A percentile compares a stretch with the other conserved stretches of the same genome.
Conservation (phyloP, 1,139 yeast genomes). For the Candida labiduridarum region DNA sequence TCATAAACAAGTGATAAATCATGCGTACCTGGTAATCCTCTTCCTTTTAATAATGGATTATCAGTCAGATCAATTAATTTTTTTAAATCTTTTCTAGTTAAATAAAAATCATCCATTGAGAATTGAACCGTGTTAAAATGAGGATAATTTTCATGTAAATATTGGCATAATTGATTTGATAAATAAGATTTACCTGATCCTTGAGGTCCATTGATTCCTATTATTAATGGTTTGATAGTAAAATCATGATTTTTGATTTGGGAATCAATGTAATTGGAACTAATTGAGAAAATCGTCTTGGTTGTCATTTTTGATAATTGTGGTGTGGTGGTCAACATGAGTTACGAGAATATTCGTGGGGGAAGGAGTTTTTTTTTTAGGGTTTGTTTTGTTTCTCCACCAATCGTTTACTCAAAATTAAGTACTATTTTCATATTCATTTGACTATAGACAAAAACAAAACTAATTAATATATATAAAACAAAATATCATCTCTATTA, state of each 20-base stretch:
- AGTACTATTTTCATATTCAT: background rate
- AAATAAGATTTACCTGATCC: constrained; percentile 89
- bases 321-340: background rate
- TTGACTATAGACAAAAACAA: background rate
- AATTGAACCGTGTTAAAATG: constrained; percentile 52
- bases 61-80: constrained; percentile 36
- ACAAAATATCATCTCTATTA: background rate
- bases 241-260: constrained; percentile 1
- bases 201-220: constrained; percentile 87
- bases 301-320: background rate
- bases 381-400: background rate
- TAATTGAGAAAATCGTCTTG: background rate
- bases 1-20: constrained; percentile 45
- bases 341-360: background rate
- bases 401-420: background rate
- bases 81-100: constrained; percentile 62
- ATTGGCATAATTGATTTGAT: constrained; percentile 45
- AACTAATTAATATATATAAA: too few species aligned
- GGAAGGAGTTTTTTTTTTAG: background rate
- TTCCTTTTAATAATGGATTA: constrained; percentile 66
- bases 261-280: background rate
- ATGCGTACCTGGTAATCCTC: constrained; percentile 96
- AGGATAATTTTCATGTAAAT: constrained; percentile 39
- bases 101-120: constrained; percentile 86
- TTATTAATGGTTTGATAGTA: constrained; percentile 47